A percentile compares a stretch with the other conserved stretches of the same genome.
Conservation (phyloP, 1,139 yeast genomes). For the Meyerozyma sp. region DNA sequence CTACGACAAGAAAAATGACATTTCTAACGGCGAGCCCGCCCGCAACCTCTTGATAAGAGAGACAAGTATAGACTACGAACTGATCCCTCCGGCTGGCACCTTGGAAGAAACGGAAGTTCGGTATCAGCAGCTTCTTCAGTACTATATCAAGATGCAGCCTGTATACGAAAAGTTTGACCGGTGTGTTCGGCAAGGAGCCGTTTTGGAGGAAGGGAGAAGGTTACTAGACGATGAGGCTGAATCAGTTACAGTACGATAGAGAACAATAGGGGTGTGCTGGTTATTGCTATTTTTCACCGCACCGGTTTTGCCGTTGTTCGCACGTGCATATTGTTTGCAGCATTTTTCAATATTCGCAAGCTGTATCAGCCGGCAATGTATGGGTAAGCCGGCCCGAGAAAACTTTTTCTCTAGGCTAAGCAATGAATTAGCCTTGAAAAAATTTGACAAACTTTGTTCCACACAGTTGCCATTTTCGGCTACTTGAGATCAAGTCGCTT, state of each 20-base stretch:
- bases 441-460: too few species aligned
- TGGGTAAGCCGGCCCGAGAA: too few species aligned
- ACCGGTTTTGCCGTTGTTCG: not conserved
- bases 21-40: not conserved
- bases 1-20: conserved; percentile 3
- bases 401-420: too few species aligned
- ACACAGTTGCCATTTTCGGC: too few species aligned
- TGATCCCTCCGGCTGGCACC: not conserved
- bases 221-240: not conserved
- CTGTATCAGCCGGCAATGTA: too few species aligned
- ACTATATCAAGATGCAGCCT: conserved; percentile 7
- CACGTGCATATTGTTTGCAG: not conserved
- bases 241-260: not conserved
- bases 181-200: not conserved
- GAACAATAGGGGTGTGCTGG: not conserved
- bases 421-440: too few species aligned
- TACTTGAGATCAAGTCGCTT: not conserved
- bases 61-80: not conserved
- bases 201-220: not conserved
- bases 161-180: conserved; percentile 7
- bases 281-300: not conserved
- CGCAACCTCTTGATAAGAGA: not conserved
- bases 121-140: conserved; percentile 9
- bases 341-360: too few species aligned
- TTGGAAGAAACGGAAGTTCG: conserved; percentile 6